Evolutionary conservation across 1,139 yeast genomes (phyloP).

Genomic region (Lizanozyma gosingica): DNA sequence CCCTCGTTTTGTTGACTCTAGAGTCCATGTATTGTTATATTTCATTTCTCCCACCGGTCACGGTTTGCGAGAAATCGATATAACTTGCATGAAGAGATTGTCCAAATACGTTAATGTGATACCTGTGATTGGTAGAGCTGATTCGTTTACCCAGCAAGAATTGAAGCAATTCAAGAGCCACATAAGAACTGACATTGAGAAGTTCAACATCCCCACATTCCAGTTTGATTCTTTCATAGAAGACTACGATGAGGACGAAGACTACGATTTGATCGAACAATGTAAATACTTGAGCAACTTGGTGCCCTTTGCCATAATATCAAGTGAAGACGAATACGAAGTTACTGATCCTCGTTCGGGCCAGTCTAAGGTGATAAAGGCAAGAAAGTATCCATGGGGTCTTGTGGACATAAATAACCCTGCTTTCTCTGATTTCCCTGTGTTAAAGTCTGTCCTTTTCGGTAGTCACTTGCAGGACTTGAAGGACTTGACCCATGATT

Average conservation of each 20-base stretch:
- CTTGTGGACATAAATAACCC: slow-evolving; percentile 77
- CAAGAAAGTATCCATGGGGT: slow-evolving; percentile 95
- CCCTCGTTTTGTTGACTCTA: slow-evolving; percentile 68
- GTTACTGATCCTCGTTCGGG: slow-evolving; percentile 48
- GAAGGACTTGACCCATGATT: slow-evolving; percentile 88
- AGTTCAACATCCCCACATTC: slow-evolving; percentile 74
- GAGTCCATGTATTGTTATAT: slow-evolving; percentile 66
- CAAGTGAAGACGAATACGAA: slow-evolving; percentile 52
- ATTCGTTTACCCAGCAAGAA: slow-evolving; percentile 74
- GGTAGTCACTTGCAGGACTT: slow-evolving; percentile 92
- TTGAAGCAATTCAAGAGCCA: slow-evolving; percentile 47
- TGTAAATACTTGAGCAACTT: slow-evolving; percentile 65
- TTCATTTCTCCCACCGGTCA: slow-evolving; percentile 73
- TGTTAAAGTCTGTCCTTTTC: slow-evolving; percentile 71
- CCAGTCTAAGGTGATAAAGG: slow-evolving; percentile 47
- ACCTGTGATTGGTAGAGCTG: slow-evolving; percentile 84
- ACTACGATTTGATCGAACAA: slow-evolving; percentile 55
- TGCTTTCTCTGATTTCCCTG: slow-evolving; percentile 73
- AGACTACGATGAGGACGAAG: slow-evolving; percentile 25
- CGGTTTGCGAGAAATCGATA: slow-evolving; percentile 66
- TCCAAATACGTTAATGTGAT: slow-evolving; percentile 78
- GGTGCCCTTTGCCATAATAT: slow-evolving; percentile 84
- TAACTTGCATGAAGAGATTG: slow-evolving; percentile 68
- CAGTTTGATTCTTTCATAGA: slow-evolving; percentile 49
- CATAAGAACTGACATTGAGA: slow-evolving; percentile 61